Percentiles rank a stretch among this genome's conserved stretches.
Evolutionary conservation across 176 grass and related monocot genomes (phyloP).

Genomic region (Rhipidocladum racemiflorum): DNA sequence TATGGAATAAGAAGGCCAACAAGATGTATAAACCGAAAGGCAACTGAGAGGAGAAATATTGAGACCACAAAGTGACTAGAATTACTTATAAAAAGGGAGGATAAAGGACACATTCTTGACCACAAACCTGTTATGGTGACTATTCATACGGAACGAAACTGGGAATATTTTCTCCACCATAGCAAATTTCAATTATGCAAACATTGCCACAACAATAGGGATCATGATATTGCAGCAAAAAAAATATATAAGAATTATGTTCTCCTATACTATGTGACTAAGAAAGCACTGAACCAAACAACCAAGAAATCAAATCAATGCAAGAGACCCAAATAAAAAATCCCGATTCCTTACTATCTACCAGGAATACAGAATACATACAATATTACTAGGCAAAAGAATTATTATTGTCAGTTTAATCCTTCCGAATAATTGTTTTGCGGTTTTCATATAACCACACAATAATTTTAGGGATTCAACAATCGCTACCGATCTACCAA

Average conservation of each 20-base stretch:
- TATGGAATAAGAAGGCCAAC: neutral
- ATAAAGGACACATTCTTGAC: neutral
- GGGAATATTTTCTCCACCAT: neutral
- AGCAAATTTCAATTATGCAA: neutral
- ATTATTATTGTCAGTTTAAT: neutral
- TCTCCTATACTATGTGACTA: conserved; percentile 7
- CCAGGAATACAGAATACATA: neutral
- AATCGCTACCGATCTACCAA: conserved; percentile 1
- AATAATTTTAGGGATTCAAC: neutral
- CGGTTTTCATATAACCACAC: neutral
- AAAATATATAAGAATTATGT: neutral
- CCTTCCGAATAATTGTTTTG: neutral
- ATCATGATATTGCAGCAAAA: neutral
- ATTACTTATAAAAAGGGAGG: neutral
- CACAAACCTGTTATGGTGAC: neutral
- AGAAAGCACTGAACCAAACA: neutral
- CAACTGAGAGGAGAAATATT: neutral
- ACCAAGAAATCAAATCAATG: neutral
- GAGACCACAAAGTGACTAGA: neutral
- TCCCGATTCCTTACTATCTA: neutral
- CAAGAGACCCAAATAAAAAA: neutral
- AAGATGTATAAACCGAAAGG: neutral
- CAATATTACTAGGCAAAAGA: neutral
- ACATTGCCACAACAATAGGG: neutral
- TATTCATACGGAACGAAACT: neutral